Conservation (phyloP, 371 early-diverging fungal species). For the Mucor circinelloides region DNA sequence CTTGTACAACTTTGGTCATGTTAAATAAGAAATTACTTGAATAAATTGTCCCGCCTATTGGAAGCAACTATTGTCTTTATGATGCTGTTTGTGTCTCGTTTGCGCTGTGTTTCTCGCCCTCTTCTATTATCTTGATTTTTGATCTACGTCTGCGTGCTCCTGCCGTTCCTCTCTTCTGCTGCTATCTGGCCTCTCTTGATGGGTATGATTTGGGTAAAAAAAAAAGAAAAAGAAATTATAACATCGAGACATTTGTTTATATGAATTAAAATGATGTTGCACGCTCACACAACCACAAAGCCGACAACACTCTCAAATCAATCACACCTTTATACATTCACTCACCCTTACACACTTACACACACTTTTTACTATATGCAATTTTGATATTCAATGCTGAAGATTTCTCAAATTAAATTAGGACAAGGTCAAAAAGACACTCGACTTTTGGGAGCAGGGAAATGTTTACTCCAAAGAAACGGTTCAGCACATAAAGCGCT, state of each 20-base stretch:
- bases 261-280: neutral
- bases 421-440: slow-evolving; percentile 56
- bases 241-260: neutral
- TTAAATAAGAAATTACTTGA: neutral
- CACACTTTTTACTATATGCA: neutral
- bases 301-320: too few species aligned
- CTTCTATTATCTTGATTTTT: neutral
- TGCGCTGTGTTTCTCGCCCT: neutral
- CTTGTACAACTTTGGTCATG: slow-evolving; percentile 1
- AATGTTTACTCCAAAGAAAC: slow-evolving; percentile 46
- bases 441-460: slow-evolving; percentile 56
- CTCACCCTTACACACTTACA: neutral
- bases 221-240: too few species aligned
- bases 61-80: neutral
- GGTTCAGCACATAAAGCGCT: slow-evolving; percentile 39
- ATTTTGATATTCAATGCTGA: neutral
- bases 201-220: neutral
- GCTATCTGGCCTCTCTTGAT: neutral
- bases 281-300: neutral
- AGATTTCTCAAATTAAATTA: slow-evolving; percentile 24
- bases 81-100: neutral
- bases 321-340: neutral
- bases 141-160: neutral
- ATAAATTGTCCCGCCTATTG: slow-evolving; percentile 1
- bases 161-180: neutral